A percentile compares a stretch with the other conserved stretches of the same genome.
phyloP scores from a whole-genome alignment of 768 basidiomycete genomes.

The Podaxis rugospora region DNA sequence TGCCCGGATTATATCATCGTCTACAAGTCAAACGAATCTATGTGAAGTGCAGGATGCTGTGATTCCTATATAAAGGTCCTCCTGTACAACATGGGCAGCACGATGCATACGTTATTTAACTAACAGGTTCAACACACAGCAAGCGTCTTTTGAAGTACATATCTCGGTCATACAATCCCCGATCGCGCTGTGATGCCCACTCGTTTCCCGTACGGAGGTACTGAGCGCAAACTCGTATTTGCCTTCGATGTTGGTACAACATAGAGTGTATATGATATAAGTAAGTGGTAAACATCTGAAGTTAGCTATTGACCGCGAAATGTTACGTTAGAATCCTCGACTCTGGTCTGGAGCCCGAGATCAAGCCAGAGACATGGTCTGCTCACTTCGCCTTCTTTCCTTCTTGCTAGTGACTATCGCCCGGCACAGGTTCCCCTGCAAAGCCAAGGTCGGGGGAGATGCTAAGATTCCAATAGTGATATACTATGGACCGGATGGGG shows the following conservation, averaged over 20 bases:
- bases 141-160: background rate
- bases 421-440: constrained; percentile 18
- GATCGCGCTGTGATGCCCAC: background rate
- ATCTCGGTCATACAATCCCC: background rate
- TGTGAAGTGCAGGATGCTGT: too few relatives aligned
- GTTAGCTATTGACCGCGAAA: background rate
- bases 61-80: too few relatives aligned
- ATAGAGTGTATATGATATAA: constrained; percentile 40
- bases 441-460: constrained; percentile 22
- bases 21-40: too few relatives aligned
- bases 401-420: background rate
- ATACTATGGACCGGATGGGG: constrained; percentile 23
- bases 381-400: constrained; percentile 18
- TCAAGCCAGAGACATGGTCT: constrained; percentile 34
- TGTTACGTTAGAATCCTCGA: constrained; percentile 25
- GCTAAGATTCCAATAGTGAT: constrained; percentile 33
- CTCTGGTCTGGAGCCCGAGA: constrained; percentile 27
- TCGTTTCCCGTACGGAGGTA: constrained; percentile 30
- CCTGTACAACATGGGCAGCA: background rate
- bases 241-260: constrained; percentile 48
- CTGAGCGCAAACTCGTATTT: constrained; percentile 35
- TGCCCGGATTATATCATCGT: too few relatives aligned
- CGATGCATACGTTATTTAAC: background rate
- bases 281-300: constrained; percentile 6
- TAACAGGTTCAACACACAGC: background rate